A percentile compares a stretch with the other conserved stretches of the same genome.
Conservation (phyloP, 495 filamentous ascomycete genomes). For the Niebla homalea region DNA sequence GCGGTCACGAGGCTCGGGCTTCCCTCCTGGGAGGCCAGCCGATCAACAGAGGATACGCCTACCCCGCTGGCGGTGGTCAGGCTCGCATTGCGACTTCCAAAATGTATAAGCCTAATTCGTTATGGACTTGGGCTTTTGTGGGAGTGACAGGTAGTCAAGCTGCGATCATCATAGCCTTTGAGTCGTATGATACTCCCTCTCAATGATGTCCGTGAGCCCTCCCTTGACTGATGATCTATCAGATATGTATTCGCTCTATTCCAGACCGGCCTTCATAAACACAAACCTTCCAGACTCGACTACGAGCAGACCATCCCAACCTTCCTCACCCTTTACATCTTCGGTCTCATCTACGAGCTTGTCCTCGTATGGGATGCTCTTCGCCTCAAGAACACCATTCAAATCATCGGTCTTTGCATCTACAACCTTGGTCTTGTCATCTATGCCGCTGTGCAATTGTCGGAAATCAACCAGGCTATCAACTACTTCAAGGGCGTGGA, state of each 20-base stretch:
- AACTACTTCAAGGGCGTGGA: conserved; percentile 23
- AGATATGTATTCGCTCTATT: conserved; percentile 39
- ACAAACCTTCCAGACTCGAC: conserved; percentile 6
- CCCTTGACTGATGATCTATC: conserved; percentile 7
- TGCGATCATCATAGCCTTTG: conserved; percentile 62
- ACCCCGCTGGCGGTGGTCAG: conserved; percentile 14
- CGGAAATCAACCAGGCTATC: conserved; percentile 70
- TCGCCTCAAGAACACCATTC: conserved; percentile 93
- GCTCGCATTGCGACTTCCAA: conserved; percentile 15
- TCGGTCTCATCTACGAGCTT: conserved; percentile 86
- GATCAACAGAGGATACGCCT: conserved; percentile 32
- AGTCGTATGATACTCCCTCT: conserved; percentile 51
- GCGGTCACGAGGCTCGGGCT: conserved; percentile 44
- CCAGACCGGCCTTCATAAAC: conserved; percentile 60
- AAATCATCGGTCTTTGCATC: conserved; percentile 86
- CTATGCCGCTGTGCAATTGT: conserved; percentile 83
- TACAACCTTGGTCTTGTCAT: conserved; percentile 84
- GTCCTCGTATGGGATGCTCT: conserved; percentile 85
- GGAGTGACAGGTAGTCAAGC: conserved; percentile 62
- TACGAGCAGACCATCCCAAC: conserved; percentile 63
- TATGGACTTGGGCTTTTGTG: conserved; percentile 83
- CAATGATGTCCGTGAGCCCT: background rate
- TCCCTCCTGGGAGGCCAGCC: conserved; percentile 51
- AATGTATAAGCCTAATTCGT: conserved; percentile 62
- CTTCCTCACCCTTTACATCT: conserved; percentile 92